Evolutionary conservation across 2,329 filamentous ascomycete species (phyloP).

Genomic region (Fusarium illudens): DNA sequence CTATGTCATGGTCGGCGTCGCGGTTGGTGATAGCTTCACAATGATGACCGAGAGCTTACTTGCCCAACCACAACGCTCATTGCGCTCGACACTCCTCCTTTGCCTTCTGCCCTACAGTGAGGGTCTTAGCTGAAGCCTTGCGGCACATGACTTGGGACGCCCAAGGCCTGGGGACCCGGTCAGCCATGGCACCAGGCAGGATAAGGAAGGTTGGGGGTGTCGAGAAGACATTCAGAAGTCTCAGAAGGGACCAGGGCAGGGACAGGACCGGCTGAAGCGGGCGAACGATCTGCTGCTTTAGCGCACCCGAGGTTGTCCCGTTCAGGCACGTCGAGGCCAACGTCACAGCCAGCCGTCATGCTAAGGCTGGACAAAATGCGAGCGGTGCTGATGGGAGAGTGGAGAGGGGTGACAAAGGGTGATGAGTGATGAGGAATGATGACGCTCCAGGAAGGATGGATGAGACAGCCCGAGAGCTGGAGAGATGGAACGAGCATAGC

Average conservation of each 20-base stretch:
- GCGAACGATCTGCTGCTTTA: slow-evolving; percentile 15
- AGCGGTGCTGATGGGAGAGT: neutral
- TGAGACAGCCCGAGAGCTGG: slow-evolving; percentile 4
- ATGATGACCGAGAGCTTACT: slow-evolving; percentile 1
- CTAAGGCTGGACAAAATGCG: neutral
- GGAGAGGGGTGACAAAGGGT: neutral
- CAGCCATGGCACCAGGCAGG: neutral
- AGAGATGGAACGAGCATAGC: slow-evolving; percentile 12
- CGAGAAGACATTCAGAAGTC: neutral
- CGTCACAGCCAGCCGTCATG: neutral
- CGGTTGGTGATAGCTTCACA: slow-evolving; percentile 5
- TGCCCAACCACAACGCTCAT: neutral
- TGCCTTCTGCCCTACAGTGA: slow-evolving; percentile 14
- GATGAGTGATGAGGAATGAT: slow-evolving; percentile 4
- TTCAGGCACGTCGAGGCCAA: slow-evolving; percentile 7
- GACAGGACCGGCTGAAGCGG: neutral
- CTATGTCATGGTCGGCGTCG: neutral
- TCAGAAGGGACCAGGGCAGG: neutral
- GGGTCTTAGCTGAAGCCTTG: neutral
- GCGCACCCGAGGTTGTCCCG: slow-evolving; percentile 22
- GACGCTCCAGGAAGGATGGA: neutral
- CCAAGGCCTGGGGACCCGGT: neutral
- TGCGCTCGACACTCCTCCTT: neutral
- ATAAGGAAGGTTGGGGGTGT: neutral
- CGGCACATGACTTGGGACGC: neutral